Evolutionary conservation across 2,329 filamentous ascomycete species (phyloP).

Genomic region (Aspergillus pseudoviridinutans): DNA sequence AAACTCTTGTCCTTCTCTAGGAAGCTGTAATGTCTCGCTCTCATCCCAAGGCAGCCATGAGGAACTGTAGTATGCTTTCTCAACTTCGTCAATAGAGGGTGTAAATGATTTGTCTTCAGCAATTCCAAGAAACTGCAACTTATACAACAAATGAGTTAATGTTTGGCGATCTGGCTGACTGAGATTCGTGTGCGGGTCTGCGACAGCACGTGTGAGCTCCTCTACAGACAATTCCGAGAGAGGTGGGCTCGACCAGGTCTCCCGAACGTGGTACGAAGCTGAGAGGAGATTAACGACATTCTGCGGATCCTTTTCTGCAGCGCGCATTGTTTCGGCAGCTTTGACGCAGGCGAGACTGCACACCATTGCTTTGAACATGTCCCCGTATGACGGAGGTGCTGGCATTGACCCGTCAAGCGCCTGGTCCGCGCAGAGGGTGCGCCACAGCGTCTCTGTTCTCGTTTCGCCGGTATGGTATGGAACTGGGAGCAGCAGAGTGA

Average conservation of each 20-base stretch:
- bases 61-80: background rate
- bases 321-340: background rate
- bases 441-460: constrained; percentile 4
- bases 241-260: background rate
- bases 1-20: background rate
- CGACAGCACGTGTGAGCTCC: background rate
- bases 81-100: background rate
- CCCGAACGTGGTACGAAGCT: background rate
- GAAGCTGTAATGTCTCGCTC: background rate
- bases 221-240: background rate
- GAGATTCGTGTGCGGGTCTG: constrained; percentile 1
- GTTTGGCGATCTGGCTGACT: constrained; percentile 1
- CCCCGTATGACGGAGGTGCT: background rate
- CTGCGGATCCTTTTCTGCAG: background rate
- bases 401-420: background rate
- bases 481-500: constrained; percentile 1
- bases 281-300: background rate
- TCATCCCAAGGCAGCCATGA: constrained; percentile 4
- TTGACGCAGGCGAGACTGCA: background rate
- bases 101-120: constrained; percentile 1
- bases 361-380: background rate
- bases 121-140: background rate
- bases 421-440: constrained; percentile 4
- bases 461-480: background rate
- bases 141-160: constrained; percentile 1